These are phyloP conservation scores for Pulicaria dysenterica DNA, from an alignment of 129 eudicot genomes.

Conservation along the genomic window DNA sequence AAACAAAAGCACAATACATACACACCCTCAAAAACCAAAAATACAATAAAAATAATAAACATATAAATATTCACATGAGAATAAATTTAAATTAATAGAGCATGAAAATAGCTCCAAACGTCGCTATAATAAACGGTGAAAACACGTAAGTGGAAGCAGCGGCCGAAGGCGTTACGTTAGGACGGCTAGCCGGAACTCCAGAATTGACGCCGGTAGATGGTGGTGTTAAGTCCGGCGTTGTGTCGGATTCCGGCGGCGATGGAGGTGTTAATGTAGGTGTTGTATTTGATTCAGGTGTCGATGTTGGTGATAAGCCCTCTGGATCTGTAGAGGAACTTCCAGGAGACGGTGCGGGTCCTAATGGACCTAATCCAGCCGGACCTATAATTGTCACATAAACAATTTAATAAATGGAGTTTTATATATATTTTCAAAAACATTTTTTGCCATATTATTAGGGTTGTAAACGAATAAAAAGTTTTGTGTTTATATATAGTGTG, in stretches of 20 bases:
- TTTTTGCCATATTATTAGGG: too few species aligned
- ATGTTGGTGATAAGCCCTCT: slow-evolving; percentile 44
- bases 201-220: slow-evolving; percentile 38
- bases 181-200: slow-evolving; percentile 50
- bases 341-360: slow-evolving; percentile 52
- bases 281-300: slow-evolving; percentile 53
- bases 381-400: slow-evolving; percentile 29
- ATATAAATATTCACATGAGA: not conserved
- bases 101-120: slow-evolving; percentile 41
- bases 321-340: slow-evolving; percentile 38
- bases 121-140: slow-evolving; percentile 44
- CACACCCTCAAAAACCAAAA: slow-evolving; percentile 3
- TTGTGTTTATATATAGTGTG: too few species aligned
- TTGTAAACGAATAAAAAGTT: too few species aligned
- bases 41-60: slow-evolving; percentile 9
- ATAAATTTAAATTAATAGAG: slow-evolving; percentile 29
- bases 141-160: slow-evolving; percentile 40
- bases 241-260: slow-evolving; percentile 46
- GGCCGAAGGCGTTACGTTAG: slow-evolving; percentile 57
- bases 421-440: too few species aligned
- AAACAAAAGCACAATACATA: slow-evolving; percentile 1
- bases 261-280: slow-evolving; percentile 52
- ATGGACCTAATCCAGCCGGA: slow-evolving; percentile 50
- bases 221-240: slow-evolving; percentile 41
- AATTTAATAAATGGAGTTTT: not conserved